Percentiles rank a stretch among this genome's conserved stretches.
phyloP scores from a whole-genome alignment of 2,329 filamentous ascomycete genomes.

The Neurospora sp. region DNA sequence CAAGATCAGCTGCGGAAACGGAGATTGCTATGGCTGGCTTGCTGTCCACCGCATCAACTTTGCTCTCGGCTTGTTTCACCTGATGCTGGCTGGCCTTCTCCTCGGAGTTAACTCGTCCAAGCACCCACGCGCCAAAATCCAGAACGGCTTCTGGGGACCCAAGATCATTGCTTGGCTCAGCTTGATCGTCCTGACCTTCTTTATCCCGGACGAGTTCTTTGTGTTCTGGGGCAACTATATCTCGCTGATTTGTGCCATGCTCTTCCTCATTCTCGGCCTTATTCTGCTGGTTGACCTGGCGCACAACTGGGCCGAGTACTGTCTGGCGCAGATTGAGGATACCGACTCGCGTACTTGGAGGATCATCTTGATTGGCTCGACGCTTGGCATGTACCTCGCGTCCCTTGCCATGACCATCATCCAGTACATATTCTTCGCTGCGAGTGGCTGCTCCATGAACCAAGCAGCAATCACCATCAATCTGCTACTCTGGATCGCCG shows the following conservation, averaged over 20 bases:
- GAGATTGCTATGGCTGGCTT: slow-evolving; percentile 89
- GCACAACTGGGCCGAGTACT: slow-evolving; percentile 95
- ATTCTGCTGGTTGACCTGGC: slow-evolving; percentile 90
- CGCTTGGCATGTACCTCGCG: slow-evolving; percentile 83
- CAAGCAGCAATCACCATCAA: slow-evolving; percentile 94
- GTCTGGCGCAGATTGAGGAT: slow-evolving; percentile 84
- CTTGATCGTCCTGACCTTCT: slow-evolving; percentile 82
- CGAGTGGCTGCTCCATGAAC: slow-evolving; percentile 80
- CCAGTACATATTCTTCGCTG: slow-evolving; percentile 95
- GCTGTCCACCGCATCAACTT: slow-evolving; percentile 98
- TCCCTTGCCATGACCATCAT: slow-evolving; percentile 90
- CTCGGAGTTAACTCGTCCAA: slow-evolving; percentile 81
- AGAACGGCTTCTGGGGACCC: slow-evolving; percentile 99
- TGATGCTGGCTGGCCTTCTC: slow-evolving; percentile 73
- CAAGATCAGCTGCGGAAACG: slow-evolving; percentile 83
- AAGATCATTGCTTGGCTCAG: slow-evolving; percentile 85
- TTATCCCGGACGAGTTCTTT: slow-evolving; percentile 93
- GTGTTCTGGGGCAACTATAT: slow-evolving; percentile 94
- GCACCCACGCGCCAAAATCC: slow-evolving; percentile 75
- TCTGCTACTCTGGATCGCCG: slow-evolving; percentile 67
- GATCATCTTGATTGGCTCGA: slow-evolving; percentile 79
- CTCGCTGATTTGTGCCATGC: slow-evolving; percentile 74
- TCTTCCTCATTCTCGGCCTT: slow-evolving; percentile 87
- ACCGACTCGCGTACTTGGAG: slow-evolving; percentile 80
- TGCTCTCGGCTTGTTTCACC: slow-evolving; percentile 86